Evolutionary conservation across 768 basidiomycete genomes (phyloP), one percentile per base, ranked within the genome.

Genomic region (Lactifluus hygrophoroides): DNA sequence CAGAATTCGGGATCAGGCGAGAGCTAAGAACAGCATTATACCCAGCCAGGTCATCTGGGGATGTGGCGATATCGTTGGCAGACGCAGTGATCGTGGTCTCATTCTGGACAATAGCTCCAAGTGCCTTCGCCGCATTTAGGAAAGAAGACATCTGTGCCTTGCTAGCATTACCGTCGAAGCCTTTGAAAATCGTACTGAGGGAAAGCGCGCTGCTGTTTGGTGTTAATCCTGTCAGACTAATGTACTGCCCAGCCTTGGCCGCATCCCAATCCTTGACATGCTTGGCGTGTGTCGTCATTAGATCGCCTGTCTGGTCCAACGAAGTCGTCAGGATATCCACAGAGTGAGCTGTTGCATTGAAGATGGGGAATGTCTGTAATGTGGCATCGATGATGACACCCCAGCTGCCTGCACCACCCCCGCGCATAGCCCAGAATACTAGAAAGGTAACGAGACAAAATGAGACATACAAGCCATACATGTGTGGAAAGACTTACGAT

Each of bases 381-480:
- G 69, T n/a, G n/a, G n/a, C n/a, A n/a, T n/a, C n/a, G n/a, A n/a
- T n/a, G n/a, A n/a, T n/a, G n/a, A n/a, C n/a, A n/a, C n/a, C n/a
- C n/a, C n/a, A n/a, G n/a, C n/a, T n/a, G n/a, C n/a, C n/a, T n/a
- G n/a, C n/a, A n/a, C n/a, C n/a, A n/a, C n/a, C n/a, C n/a, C n/a
- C n/a, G n/a, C n/a, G n/a, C n/a, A n/a, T n/a, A n/a, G n/a, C n/a
- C n/a, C n/a, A n/a, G n/a, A n/a, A n/a, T n/a, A n/a, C n/a, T n/a
- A n/a, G n/a, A n/a, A n/a, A n/a, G 25, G 72, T 63, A 38, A 75
- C 68, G 17, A 74, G 67, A 21, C 73, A 21, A 16, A 19, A 45
- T 52, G 16, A 43, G 59, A 58, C 2, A 13, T 13, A 5, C 23
- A 44, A 32, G 11, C 17, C n/a, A 7, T 9, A 47, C 32, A 37